These are phyloP conservation scores for Aspergillus wentii DNA, from an alignment of 495 filamentous ascomycete genomes.

Conservation along the genomic window DNA sequence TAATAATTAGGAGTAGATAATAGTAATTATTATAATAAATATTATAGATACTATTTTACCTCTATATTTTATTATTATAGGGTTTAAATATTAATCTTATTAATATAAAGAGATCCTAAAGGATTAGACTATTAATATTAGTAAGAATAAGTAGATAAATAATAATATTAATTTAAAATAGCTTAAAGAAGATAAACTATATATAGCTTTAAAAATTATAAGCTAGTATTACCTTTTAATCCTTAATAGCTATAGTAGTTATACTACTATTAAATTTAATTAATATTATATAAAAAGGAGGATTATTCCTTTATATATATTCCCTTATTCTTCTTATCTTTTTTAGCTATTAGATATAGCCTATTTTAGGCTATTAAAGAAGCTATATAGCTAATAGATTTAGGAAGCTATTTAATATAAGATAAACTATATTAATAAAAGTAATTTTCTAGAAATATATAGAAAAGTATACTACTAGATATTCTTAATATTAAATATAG, in stretches of 20 bases:
- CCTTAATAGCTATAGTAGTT: neutral
- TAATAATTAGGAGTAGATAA: neutral
- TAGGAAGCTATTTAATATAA: neutral
- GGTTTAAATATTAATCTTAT: neutral
- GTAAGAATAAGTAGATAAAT: neutral
- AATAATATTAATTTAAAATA: neutral
- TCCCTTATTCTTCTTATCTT: neutral
- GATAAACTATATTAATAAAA: neutral
- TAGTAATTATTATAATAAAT: neutral
- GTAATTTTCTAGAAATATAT: neutral
- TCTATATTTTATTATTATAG: neutral
- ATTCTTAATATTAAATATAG: conserved; percentile 1
- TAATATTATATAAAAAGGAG: neutral
- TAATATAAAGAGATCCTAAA: neutral
- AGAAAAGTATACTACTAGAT: conserved; percentile 1
- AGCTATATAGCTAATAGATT: neutral
- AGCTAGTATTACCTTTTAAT: neutral
- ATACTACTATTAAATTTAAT: neutral
- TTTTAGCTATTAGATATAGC: neutral
- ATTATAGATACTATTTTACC: too few species aligned
- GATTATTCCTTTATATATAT: neutral
- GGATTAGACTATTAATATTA: neutral
- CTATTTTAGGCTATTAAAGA: neutral
- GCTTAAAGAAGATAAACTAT: neutral
- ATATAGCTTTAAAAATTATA: conserved; percentile 1